Base-by-base conservation (phyloP, 306 rosid species). In the Herpetospermum pedunculosum region DNA sequence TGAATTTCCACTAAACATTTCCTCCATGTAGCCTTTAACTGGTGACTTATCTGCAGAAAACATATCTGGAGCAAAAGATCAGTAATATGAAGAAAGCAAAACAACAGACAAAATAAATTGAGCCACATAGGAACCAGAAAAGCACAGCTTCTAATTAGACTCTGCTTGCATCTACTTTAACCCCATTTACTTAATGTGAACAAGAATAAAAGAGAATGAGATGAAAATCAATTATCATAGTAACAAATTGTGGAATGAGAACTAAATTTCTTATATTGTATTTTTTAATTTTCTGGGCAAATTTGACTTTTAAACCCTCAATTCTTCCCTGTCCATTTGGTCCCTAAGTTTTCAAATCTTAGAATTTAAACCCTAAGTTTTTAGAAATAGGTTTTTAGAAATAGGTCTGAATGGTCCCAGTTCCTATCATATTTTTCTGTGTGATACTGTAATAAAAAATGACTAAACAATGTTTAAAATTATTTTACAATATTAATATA, bases 1-100 rank as follows among this genome's bases (percentile, higher is more conserved):
- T 30, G 99, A 87, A 83, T 91, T 91, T 68, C 97, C 99, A 74
- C 81, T 85, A 29, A 84, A 79, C 92, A 91, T 87, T 81, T 91
- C 99, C 53, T 94, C 97, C 85, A 88, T 75, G 84, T 91, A 91
- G 85, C 87, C 84, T 58, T 83, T 74, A 59, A 89, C 35, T 12
- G 96, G 96, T 58, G 96, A 91, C 72, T 84, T 89, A 43, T 89
- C 96, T 68, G 81, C 84, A 46, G 90, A 76, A 81, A 83, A 85
- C 55, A 72, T 46, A 85, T 76, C 99, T 94, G 82, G 72, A 77
- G 69, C 72, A 43, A 84, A 67, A 81, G 76, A 25, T 26, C 21
- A 79, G 58, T 72, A 65, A 53, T 78, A 73, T 38, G 19, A 63
- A 34, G 47, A 77, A 57, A 60, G 49, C 70, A 77, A 35, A 26